Conservation (phyloP, 1,284 basidiomycete genomes). For the Chalciporus sp. region DNA sequence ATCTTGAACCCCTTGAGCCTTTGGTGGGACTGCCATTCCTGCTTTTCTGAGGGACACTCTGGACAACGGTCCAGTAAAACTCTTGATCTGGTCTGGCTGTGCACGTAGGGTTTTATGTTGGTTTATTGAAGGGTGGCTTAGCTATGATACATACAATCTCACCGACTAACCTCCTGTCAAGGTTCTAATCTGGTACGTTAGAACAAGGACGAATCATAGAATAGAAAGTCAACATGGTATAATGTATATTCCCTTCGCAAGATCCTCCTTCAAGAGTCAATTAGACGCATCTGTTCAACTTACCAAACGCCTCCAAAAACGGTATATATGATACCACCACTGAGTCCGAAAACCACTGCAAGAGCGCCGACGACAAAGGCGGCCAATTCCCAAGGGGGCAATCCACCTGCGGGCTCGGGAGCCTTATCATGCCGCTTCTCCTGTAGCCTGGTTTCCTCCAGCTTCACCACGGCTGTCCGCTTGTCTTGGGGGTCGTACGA, state of each 20-base stretch:
- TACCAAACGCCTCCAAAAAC: slow-evolving; percentile 36
- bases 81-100: no score
- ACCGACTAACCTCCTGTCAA: no score
- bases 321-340: slow-evolving; percentile 34
- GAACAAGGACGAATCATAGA: not conserved
- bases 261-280: not conserved
- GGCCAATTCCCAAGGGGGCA: slow-evolving; percentile 39
- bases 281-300: not conserved
- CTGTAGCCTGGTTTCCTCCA: slow-evolving; percentile 43
- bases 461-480: slow-evolving; percentile 25
- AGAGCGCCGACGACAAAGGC: slow-evolving; percentile 46
- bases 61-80: no score
- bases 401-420: slow-evolving; percentile 12
- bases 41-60: no score
- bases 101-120: no score
- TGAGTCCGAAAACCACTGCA: slow-evolving; percentile 40
- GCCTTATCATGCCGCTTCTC: slow-evolving; percentile 18
- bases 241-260: not conserved
- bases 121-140: no score
- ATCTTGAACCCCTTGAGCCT: no score
- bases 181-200: no score
- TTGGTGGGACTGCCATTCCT: no score
- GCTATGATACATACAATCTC: no score
- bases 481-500: slow-evolving; percentile 31
- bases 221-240: slow-evolving; percentile 1